Base-by-base conservation (phyloP, 805 yeast species). In the Candida sphagnicola region DNA sequence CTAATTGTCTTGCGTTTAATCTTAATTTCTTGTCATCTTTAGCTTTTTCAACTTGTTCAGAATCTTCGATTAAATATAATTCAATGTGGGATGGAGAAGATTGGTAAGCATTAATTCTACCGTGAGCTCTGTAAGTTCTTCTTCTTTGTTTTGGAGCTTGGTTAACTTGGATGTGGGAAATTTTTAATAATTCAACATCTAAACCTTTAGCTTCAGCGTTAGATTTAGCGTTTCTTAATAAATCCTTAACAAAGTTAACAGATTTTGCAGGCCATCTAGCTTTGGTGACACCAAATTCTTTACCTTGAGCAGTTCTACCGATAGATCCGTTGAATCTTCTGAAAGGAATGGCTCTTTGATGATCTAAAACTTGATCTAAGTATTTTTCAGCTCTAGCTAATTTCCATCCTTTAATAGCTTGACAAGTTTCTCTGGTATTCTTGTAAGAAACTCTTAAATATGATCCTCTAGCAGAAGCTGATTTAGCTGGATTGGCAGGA, bases 81-180 rank as follows among this genome's bases (percentile, higher is more conserved):
- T 93, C 99, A 72, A 93, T 91, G 86, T 93, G 99, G 65, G 95
- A 90, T 71, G 99, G 99, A 63, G 90, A 79, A 48, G 98, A 87
- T 80, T 89, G 95, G 93, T 89, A 93, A 65, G 96, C 95, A 78
- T 91, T 93, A 72, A 89, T 87, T 85, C 99, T 93, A 86, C 99
- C 99, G 85, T 91, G 98, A 65, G 99, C 99, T 85, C 99, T 90
- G 96, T 79, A 93, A 67, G 99, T 93, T 80, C 99, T 89, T 82
- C 99, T 91, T 83, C 98, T 93, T 80, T 88, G 95, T 79, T 89
- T 89, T 78, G 99, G 99, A 65, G 99, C 99, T 74, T 89, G 96
- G 95, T 93, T 93, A 67, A 91, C 99, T 82, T 93, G 99, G 71
- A 93, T 91, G 86, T 93, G 98, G 59, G 95, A 83, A 67, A 93